Evolutionary conservation across 192 early-diverging fungal species (phyloP).

Genomic region (Gamsiella multidivaricata): DNA sequence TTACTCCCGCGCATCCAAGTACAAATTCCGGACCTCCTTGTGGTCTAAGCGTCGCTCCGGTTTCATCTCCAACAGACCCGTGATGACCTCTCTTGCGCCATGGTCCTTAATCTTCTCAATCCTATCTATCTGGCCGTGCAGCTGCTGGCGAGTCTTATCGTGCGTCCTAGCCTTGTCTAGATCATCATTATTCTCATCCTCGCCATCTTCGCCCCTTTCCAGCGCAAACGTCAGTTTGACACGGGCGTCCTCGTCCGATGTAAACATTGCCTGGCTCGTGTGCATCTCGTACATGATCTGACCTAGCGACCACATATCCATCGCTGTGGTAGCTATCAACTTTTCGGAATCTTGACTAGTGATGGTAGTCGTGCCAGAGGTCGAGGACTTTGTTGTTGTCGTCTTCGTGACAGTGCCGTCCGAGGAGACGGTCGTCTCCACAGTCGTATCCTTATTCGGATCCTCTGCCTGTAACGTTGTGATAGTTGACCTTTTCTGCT

Average conservation of each 20-base stretch:
- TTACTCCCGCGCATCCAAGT: constrained; percentile 16
- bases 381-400: constrained; percentile 12
- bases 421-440: neutral
- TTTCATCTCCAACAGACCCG: constrained; percentile 31
- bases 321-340: constrained; percentile 31
- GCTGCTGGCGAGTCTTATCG: constrained; percentile 27
- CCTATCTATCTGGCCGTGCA: constrained; percentile 32
- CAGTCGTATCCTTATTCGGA: constrained; percentile 8
- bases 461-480: constrained; percentile 2
- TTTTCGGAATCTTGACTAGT: constrained; percentile 15
- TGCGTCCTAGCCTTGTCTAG: constrained; percentile 30
- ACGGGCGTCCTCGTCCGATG: constrained; percentile 29
- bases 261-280: constrained; percentile 37
- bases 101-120: constrained; percentile 29
- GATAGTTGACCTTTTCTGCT: neutral
- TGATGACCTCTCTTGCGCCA: constrained; percentile 38
- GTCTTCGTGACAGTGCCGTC: constrained; percentile 27
- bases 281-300: constrained; percentile 52
- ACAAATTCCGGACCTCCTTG: constrained; percentile 20
- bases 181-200: constrained; percentile 12
- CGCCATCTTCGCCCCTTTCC: constrained; percentile 5
- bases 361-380: neutral
- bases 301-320: constrained; percentile 59
- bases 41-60: constrained; percentile 41
- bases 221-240: constrained; percentile 32